phyloP scores from a whole-genome alignment of 352 stramenopile genomes.

The Bremia lactucae region DNA sequence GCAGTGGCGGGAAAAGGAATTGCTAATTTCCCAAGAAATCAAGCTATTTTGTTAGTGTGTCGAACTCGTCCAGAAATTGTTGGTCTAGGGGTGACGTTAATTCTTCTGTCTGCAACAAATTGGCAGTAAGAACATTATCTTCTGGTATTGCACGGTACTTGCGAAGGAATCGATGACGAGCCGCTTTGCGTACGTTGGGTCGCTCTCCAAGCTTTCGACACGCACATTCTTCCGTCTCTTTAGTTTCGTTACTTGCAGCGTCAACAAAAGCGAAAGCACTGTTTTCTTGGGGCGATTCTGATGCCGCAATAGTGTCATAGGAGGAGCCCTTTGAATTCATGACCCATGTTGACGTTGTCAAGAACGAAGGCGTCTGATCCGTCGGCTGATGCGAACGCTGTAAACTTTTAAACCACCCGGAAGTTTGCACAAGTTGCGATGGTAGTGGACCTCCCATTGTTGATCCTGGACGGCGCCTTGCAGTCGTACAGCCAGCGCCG shows the following conservation, averaged over 20 bases:
- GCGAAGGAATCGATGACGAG: conserved; percentile 20
- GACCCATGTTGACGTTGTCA: conserved; percentile 4
- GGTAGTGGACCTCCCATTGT: conserved; percentile 16
- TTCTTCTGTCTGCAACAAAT: conserved; percentile 23
- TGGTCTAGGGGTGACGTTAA: conserved; percentile 17
- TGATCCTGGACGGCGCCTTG: conserved; percentile 10
- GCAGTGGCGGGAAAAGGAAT: too few species aligned
- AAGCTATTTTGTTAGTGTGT: conserved; percentile 13
- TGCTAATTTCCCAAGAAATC: conserved; percentile 6
- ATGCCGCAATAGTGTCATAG: conserved; percentile 8
- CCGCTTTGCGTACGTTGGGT: conserved; percentile 13
- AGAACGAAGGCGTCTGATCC: conserved; percentile 5
- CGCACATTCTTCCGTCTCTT: conserved; percentile 15
- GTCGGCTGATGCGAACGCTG: conserved; percentile 16
- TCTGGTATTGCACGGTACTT: conserved; percentile 27
- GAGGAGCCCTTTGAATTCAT: conserved; percentile 2
- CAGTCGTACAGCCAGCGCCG: conserved; percentile 1
- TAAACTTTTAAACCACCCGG: conserved; percentile 22
- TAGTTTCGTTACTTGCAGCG: conserved; percentile 9
- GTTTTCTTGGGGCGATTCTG: conserved; percentile 9
- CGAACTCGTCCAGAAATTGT: conserved; percentile 23
- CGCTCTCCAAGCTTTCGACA: conserved; percentile 26
- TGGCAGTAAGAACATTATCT: conserved; percentile 24
- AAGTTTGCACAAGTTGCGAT: conserved; percentile 24
- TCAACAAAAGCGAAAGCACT: conserved; percentile 14